Base-by-base conservation (phyloP, 352 stramenopile genomes). In the Elongisporangium anandrum region DNA sequence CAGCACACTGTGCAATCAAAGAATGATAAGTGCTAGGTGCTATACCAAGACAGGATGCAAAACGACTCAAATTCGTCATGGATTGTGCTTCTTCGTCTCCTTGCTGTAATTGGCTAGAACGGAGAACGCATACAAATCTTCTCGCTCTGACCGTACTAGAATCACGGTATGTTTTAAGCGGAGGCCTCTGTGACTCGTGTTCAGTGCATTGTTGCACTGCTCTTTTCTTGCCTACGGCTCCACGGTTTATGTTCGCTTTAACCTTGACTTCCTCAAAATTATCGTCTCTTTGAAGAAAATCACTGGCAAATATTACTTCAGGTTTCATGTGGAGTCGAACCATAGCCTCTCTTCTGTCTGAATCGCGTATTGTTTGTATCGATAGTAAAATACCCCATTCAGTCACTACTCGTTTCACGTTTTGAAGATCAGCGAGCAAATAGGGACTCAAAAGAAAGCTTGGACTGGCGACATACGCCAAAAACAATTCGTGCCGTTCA, bases 331-430 rank as follows among this genome's bases (percentile, higher is more conserved):
- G 56, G 4, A 59, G 23, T 17, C 78, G 81, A 24, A 92, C 59
- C 38, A 72, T 79, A 3, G 52, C 51, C 24, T 86, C 70, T 8
- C 81, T 70, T 13, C 57, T 50, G 19, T 79, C 65, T 47, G 68
- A 61, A 58, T 90, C 67, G 16, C 75, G 75, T 3, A 92, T 20
- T 19, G 67, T 75, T 24, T 63, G 66, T 10, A 92, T 17, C 0
- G 82, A 90, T 7, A 92, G 64, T 13, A 89, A n/a, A 15, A 85
- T 45, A n/a, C 68, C 64, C 50, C 78, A 83, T n/a, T 88, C 72
- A 5, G 54, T 23, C 23, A 79, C 70, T 50, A 92, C 64, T 24
- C 69, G 73, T 29, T 70, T 56, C 15, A 87, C 53, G 54, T 72
- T 73, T 38, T 75, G 69, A 7, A 92, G 57, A 65, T 85, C 75